Evolutionary conservation across 2,329 filamentous ascomycete genomes (phyloP).

Genomic region (Beauveria brongniartii): DNA sequence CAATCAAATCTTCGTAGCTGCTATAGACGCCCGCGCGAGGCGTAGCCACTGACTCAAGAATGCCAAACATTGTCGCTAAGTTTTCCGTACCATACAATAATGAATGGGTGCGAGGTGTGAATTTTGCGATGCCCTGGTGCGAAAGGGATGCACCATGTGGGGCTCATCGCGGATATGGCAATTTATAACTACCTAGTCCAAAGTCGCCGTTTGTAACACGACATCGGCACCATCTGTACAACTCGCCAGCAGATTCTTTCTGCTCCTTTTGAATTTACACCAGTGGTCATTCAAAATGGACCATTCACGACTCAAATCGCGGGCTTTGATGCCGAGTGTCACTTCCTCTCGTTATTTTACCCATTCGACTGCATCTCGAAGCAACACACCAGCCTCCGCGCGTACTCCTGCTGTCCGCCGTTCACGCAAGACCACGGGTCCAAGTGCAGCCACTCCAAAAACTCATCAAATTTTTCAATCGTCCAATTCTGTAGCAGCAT

Average conservation of each 20-base stretch:
- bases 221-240: not conserved
- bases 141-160: not conserved
- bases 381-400: not conserved
- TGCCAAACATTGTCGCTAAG: conserved; percentile 33
- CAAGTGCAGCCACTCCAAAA: not conserved
- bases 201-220: not conserved
- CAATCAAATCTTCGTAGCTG: conserved; percentile 35
- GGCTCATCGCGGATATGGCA: not conserved
- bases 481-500: not conserved
- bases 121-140: conserved; percentile 2
- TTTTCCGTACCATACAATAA: conserved; percentile 20
- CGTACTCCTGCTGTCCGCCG: not conserved
- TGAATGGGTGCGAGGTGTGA: not conserved
- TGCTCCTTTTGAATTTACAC: not conserved
- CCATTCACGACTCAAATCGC: not conserved
- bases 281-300: not conserved
- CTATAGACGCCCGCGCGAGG: conserved; percentile 29
- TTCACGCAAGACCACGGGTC: not conserved
- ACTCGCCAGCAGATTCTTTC: not conserved
- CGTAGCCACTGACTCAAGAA: conserved; percentile 31
- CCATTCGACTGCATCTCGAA: not conserved
- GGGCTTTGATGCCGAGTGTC: not conserved
- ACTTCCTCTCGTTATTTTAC: conserved; percentile 2
- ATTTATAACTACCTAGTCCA: not conserved
- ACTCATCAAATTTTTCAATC: not conserved